These are phyloP conservation scores for Actinomucor elegans DNA, from an alignment of 371 early-diverging fungal genomes.

Conservation along the genomic window DNA sequence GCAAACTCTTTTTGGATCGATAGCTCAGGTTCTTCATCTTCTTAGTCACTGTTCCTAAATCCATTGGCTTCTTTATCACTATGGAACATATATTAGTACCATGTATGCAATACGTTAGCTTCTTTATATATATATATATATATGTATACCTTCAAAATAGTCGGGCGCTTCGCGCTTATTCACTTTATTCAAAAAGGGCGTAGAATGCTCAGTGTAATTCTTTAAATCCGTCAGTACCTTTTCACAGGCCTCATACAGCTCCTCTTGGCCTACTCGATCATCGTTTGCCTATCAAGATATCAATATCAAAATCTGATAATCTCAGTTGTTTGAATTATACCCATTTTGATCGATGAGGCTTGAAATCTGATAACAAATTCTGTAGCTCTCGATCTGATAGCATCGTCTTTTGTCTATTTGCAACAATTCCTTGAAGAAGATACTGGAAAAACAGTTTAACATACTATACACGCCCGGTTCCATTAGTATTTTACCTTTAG, in stretches of 20 bases:
- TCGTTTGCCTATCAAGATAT: conserved; percentile 73
- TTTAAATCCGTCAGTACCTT: conserved; percentile 81
- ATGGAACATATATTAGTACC: neutral
- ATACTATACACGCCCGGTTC: neutral
- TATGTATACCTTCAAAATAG: conserved; percentile 75
- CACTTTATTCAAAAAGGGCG: conserved; percentile 91
- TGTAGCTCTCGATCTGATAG: conserved; percentile 75
- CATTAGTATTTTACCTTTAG: conserved; percentile 47
- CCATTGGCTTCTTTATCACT: conserved; percentile 94
- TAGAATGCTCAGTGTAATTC: conserved; percentile 77
- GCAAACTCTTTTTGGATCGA: conserved; percentile 78
- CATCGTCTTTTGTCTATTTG: conserved; percentile 62
- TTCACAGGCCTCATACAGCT: conserved; percentile 88
- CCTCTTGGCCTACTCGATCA: conserved; percentile 89
- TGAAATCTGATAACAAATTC: conserved; percentile 78
- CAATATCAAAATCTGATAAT: too few relatives aligned
- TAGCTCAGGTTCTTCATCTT: conserved; percentile 76
- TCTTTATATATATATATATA: too few relatives aligned
- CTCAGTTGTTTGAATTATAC: too few relatives aligned
- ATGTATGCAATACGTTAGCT: neutral
- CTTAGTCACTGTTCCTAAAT: conserved; percentile 84
- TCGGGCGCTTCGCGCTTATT: conserved; percentile 93
- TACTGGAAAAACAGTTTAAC: conserved; percentile 33
- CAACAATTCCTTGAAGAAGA: conserved; percentile 77
- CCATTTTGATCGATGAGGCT: conserved; percentile 91